Evolutionary conservation across 306 rosid genomes (phyloP), one percentile per base, ranked within the genome.

Genomic region (Inga oerstediana): DNA sequence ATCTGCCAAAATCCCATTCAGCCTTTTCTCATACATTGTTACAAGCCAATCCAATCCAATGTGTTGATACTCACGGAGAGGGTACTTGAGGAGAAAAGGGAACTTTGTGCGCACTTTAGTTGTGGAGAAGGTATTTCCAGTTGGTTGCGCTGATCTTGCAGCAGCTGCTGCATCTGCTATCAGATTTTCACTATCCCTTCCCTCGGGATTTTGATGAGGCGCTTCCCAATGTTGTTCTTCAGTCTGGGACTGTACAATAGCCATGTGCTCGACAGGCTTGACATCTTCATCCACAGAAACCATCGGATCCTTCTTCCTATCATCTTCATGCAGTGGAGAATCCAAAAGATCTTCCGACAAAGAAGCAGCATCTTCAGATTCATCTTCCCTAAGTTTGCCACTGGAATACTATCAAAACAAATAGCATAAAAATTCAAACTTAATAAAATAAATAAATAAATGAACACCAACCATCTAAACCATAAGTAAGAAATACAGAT

Each of bases 21-120:
- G 87, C 84, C 96, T 88, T 83, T 96, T 96, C 77, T 96, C 99
- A 88, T 96, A 96, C 99, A 96, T 94, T 0, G 99, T 94, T 58
- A 96, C 99, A 46, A 96, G 99, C 99, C 99, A 96, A 88, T 96
- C 99, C 93, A 94, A 91, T 56, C 99, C 99, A 89, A 96, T 94
- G 85, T 96, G 99, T 76, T 96, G 99, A 85, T 94, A 96, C 88
- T 96, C 99, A 39, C 99, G 99, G 72, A 94, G 92, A 84, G 99
- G 87, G 82, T 88, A 90, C 92, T 94, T 96, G 27, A 96, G 89
- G 43, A 96, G 94, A 85, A 96, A 96, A 64, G 99, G 99, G 81
- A 90, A 90, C 86, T 96, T 96, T 58, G 99, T 96, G 22, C 99
- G 97, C 74, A 94, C 99, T 82, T 94, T 87, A 70, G 99, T 96